Base-by-base conservation (phyloP, 148 eudicot species). In the Fagopyrum esculentum region DNA sequence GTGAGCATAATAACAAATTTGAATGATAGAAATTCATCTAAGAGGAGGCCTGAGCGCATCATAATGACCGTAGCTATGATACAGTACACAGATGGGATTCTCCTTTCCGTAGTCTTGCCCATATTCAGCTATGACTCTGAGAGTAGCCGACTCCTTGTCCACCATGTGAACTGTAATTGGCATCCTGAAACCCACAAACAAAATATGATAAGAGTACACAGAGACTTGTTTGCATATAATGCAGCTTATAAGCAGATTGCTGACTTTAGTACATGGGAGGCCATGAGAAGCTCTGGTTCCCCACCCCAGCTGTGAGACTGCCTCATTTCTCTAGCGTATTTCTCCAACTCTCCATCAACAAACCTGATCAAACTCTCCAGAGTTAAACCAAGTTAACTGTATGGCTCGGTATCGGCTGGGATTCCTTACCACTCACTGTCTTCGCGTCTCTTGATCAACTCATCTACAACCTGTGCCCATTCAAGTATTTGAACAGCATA, bases 281-380 rank as follows among this genome's bases (percentile, higher is more conserved):
- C 82, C 98, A 92, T 92, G 54, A 92, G 91, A 69, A 92, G 89
- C 85, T 92, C 98, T 47, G 96, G 93, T 85, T 92, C 98, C 64
- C 98, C 98, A 77, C 98, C 98, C 98, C 98, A 92, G 43, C 82
- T 83, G 71, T 90, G 91, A 47, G 89, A 83, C 75, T 77, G 87
- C 74, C 90, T 81, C 98, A 92, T 92, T 75, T 82, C 82, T 71
- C 60, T 40, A 55, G 88, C 88, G 74, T 92, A 92, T 46, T 79
- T 83, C 74, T 90, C 93, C 68, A 92, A 92, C 76, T 90, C 87
- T 73, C 88, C 95, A 83, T 90, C 93, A 60, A 92, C 78, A 79
- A 85, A 87, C 98, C 98, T 92, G 82, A 63, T 75, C 79, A 46
- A 35, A 35, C 40, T 35, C 2, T 35, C 40, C 0, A 35, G 3